Base-by-base conservation (phyloP, 164 flowering plant species). In the Annona cherimola region DNA sequence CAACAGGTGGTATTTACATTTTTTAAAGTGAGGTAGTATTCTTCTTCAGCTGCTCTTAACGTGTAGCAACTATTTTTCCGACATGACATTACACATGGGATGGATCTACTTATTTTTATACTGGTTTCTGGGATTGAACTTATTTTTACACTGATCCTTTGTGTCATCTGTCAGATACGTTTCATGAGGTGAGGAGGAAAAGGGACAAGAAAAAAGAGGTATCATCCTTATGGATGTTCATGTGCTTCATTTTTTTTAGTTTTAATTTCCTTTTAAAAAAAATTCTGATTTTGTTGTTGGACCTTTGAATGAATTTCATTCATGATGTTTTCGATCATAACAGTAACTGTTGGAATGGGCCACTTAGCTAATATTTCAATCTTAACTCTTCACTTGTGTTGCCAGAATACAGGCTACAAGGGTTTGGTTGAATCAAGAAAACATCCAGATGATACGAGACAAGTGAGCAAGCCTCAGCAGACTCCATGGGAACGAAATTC, bases 101-200 rank as follows among this genome's bases (percentile, higher is more conserved):
- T 16, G 9, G 57, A 9, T 7, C 14, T 3, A 42, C 19, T 55
- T 73, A 9, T 26, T 62, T 63, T 3, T 26, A 73, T 65, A 42
- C 74, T 57, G 9, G 57, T 50, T 50, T 16, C 18, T 50, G 57
- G 57, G 3, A 16, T 45, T 40, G 19, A 39, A 42, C 19, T 55
- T 73, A 9, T 26, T 62, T 63, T 5, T 26, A 73, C 63, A 42
- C 74, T 57, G 50, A 42, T 63, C 62, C 54, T 59, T n/a, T 65
- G 19, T 19, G 70, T 3, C 66, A 57, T 46, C 69, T 14, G 42
- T 67, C 90, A 95, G 99, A 93, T 83, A 87, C 96, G 71, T 95
- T 93, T 80, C 98, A 86, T 77, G 97, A 88, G 79, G 99, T 95
- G 79, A 95, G 79, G 87, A 88, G 98, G 81, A 90, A 78, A 82